These are phyloP conservation scores for Pilatotrama ljubarskyi DNA, from an alignment of 768 basidiomycete species.

Conservation along the genomic window DNA sequence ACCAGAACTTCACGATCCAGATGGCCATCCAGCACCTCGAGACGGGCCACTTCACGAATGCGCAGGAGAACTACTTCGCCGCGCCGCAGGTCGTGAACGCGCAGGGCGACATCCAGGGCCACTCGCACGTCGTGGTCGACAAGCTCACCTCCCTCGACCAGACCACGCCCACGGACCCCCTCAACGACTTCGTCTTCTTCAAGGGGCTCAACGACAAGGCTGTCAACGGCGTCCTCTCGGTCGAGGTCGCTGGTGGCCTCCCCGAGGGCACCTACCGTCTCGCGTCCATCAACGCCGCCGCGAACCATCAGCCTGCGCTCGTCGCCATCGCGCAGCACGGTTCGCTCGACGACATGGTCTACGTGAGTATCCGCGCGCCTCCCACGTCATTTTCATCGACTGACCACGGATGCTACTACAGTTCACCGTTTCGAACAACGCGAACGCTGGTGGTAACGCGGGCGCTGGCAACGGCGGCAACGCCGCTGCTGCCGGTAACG, in stretches of 20 bases:
- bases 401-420: slow-evolving; percentile 8
- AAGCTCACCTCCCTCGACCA: slow-evolving; percentile 42
- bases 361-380: slow-evolving; percentile 28
- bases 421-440: slow-evolving; percentile 25
- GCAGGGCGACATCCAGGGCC: slow-evolving; percentile 47
- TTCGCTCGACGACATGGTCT: slow-evolving; percentile 41
- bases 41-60: slow-evolving; percentile 63
- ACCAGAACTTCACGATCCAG: slow-evolving; percentile 53
- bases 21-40: slow-evolving; percentile 48
- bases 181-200: slow-evolving; percentile 58
- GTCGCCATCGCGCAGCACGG: slow-evolving; percentile 47
- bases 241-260: slow-evolving; percentile 44
- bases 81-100: slow-evolving; percentile 54
- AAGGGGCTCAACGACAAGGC: slow-evolving; percentile 53
- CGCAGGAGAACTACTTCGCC: slow-evolving; percentile 50
- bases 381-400: not conserved
- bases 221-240: slow-evolving; percentile 42
- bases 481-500: slow-evolving; percentile 59
- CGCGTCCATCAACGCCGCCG: slow-evolving; percentile 46
- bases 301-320: slow-evolving; percentile 46
- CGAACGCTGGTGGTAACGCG: slow-evolving; percentile 21
- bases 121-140: slow-evolving; percentile 60
- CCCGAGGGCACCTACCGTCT: slow-evolving; percentile 45
- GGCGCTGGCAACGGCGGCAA: slow-evolving; percentile 25
- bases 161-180: slow-evolving; percentile 47